Evolutionary conservation across 192 early-diverging fungal genomes (phyloP).

Genomic region (Mortierella alpina): DNA sequence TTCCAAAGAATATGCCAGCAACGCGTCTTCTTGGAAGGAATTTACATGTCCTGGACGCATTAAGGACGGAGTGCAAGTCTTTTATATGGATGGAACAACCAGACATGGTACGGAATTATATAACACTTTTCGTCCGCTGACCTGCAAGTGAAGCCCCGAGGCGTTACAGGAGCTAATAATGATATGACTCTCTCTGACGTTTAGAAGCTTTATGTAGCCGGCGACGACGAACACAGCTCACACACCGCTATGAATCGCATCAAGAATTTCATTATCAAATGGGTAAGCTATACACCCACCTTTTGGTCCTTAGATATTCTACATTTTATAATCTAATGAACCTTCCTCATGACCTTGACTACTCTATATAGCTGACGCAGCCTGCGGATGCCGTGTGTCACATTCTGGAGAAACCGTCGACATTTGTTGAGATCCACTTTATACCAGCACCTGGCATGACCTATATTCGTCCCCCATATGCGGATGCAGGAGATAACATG

Average conservation of each 20-base stretch:
- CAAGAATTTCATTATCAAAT: constrained; percentile 30
- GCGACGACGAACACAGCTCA: constrained; percentile 1
- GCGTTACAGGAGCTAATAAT: too few relatives aligned
- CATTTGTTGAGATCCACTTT: constrained; percentile 17
- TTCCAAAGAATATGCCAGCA: constrained; percentile 21
- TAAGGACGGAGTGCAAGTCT: constrained; percentile 28
- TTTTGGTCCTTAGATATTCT: too few relatives aligned
- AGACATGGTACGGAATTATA: constrained; percentile 5
- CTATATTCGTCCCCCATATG: background rate
- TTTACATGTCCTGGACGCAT: constrained; percentile 5
- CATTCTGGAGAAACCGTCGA: constrained; percentile 41
- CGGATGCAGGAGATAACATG: background rate
- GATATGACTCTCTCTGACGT: background rate
- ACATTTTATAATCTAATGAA: background rate
- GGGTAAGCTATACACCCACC: constrained; percentile 10
- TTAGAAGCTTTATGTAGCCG: constrained; percentile 24
- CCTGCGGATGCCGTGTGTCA: constrained; percentile 5
- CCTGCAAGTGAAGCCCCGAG: background rate
- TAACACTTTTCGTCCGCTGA: background rate
- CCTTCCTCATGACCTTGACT: background rate
- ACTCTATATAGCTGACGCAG: background rate
- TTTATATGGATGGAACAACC: constrained; percentile 43
- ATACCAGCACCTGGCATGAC: background rate
- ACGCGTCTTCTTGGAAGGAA: constrained; percentile 20
- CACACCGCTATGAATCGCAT: constrained; percentile 26